Base-by-base conservation (phyloP, 768 basidiomycete genomes). In the Glaciozyma martinii region DNA sequence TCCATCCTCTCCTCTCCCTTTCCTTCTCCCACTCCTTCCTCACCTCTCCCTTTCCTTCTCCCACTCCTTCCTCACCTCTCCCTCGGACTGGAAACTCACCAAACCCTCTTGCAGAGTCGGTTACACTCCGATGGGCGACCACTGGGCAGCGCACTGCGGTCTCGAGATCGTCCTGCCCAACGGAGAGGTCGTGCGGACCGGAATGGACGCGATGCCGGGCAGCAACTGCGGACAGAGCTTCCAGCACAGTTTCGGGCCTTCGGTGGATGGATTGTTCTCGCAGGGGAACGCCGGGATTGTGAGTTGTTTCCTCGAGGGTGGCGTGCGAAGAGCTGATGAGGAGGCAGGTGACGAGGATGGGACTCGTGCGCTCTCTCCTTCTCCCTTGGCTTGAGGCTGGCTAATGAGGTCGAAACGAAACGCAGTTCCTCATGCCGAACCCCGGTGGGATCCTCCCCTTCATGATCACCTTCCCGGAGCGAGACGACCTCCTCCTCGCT, bases 151-250 rank as follows among this genome's bases (percentile, higher is more conserved):
- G 19, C 64, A 66, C 42, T 71, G 64, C 46, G 70, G 70, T 8
- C 63, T 71, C 65, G 70, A 71, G 44, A 60, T 71, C 25, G 67
- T 71, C 12, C 61, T 71, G 0, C 64, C 70, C 6, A 71, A 57
- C n/a, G 70, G 70, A 33, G 67, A 71, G 29, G 40, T 71, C 27
- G 65, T 71, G 19, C 42, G 61, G 1, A 68, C 68, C 3, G 70
- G 70, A 1, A 71, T 71, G 70, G 67, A 62, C 33, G 59, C 65
- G 10, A 44, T 71, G 46, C 65, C 67, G 19, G 56, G 54, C 29
- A 47, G 37, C 9, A 56, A 71, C 29, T 61, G 59, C 16, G 68
- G 64, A 15, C 67, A 68, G 42, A 33, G 43, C n/a, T 71, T 71
- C 56, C 65, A 55, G 37, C 66, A 63, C 47, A 60, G 60, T 5